Evolutionary conservation across 164 flowering plant genomes (phyloP).

Genomic region (Euptelea pleiosperma): DNA sequence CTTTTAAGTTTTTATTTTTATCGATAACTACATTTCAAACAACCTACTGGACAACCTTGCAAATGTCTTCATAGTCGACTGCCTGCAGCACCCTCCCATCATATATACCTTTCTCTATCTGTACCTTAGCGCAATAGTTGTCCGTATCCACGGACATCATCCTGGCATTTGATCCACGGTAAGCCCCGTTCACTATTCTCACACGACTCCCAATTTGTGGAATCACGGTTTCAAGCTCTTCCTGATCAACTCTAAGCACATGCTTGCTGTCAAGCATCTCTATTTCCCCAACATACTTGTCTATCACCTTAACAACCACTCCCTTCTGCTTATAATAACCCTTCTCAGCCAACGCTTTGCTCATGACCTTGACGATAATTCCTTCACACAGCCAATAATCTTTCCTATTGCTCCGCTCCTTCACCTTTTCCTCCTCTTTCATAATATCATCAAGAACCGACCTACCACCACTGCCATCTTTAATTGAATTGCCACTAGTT

Average conservation of each 20-base stretch:
- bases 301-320: constrained; percentile 62
- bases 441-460: constrained; percentile 78
- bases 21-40: not conserved
- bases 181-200: constrained; percentile 87
- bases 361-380: constrained; percentile 87
- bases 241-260: constrained; percentile 80
- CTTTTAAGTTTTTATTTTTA: too few relatives aligned
- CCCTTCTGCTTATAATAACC: constrained; percentile 93
- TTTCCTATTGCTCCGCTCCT: constrained; percentile 69
- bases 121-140: constrained; percentile 70
- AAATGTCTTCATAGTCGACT: constrained; percentile 82
- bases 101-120: constrained; percentile 80
- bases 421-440: constrained; percentile 76
- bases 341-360: constrained; percentile 62
- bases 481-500: too few relatives aligned
- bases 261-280: constrained; percentile 79
- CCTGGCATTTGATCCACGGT: constrained; percentile 77
- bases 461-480: constrained; percentile 21
- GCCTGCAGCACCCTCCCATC: constrained; percentile 77
- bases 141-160: constrained; percentile 60
- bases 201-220: constrained; percentile 83
- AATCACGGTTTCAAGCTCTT: constrained; percentile 87
- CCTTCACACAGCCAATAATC: constrained; percentile 89
- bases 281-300: constrained; percentile 81
- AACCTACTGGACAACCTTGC: constrained; percentile 42